Evolutionary conservation across 2,329 filamentous ascomycete genomes (phyloP).

Genomic region (Aureobasidium sp.): DNA sequence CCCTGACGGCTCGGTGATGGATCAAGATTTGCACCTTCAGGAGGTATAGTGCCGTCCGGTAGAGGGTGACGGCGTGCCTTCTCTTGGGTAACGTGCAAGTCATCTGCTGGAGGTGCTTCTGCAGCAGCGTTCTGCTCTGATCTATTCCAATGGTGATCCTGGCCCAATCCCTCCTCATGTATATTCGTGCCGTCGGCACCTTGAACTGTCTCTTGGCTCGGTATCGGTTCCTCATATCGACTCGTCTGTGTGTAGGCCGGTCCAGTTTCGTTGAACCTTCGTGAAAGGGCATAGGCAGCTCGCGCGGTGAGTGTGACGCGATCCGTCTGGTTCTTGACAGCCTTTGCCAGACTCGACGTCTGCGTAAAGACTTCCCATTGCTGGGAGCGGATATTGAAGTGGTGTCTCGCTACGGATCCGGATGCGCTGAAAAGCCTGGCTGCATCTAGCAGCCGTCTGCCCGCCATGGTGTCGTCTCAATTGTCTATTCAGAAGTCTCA

Average conservation of each 20-base stretch:
- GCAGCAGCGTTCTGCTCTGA: conserved; percentile 36
- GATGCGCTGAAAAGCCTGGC: conserved; percentile 45
- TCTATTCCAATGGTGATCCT: conserved; percentile 46
- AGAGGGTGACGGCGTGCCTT: conserved; percentile 37
- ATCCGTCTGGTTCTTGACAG: conserved; percentile 55
- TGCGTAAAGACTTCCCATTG: conserved; percentile 58
- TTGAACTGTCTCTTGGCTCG: conserved; percentile 25
- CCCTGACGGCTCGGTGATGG: conserved; percentile 21
- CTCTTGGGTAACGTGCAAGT: conserved; percentile 40
- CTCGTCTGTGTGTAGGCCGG: conserved; percentile 29
- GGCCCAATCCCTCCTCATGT: conserved; percentile 35
- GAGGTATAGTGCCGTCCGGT: conserved; percentile 47
- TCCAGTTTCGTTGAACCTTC: conserved; percentile 48
- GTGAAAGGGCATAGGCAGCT: conserved; percentile 53
- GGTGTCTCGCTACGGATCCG: conserved; percentile 43
- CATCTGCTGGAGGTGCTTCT: conserved; percentile 32
- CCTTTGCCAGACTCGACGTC: conserved; percentile 59
- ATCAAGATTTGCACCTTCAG: conserved; percentile 28
- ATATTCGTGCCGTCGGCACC: conserved; percentile 25
- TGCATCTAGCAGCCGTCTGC: conserved; percentile 45
- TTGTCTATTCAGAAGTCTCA: neutral
- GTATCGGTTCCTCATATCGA: conserved; percentile 22
- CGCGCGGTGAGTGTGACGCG: conserved; percentile 54
- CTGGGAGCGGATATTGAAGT: conserved; percentile 51
- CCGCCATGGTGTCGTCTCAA: conserved; percentile 38